These are phyloP conservation scores for Jackrogersella multiformis DNA, from an alignment of 495 filamentous ascomycete species.

Conservation along the genomic window DNA sequence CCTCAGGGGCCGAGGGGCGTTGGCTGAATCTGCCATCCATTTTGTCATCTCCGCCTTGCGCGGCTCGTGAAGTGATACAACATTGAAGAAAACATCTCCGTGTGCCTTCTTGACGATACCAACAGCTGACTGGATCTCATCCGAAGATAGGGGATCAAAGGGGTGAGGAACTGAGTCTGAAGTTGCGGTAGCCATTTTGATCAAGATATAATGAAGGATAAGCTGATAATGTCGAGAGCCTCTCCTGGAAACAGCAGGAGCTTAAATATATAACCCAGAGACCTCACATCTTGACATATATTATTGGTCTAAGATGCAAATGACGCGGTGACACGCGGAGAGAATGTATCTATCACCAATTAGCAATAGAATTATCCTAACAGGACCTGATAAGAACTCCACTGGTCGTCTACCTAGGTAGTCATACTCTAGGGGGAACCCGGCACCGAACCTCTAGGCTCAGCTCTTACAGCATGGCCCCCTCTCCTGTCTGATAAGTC, in stretches of 20 bases:
- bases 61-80: conserved; percentile 87
- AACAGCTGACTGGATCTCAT: conserved; percentile 82
- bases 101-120: conserved; percentile 74
- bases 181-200: conserved; percentile 36
- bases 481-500: conserved; percentile 36
- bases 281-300: conserved; percentile 19
- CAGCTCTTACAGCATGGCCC: conserved; percentile 24
- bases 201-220: conserved; percentile 3
- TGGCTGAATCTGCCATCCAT: conserved; percentile 75
- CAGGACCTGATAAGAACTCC: conserved; percentile 35
- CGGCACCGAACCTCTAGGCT: conserved; percentile 26
- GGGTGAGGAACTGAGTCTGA: conserved; percentile 64
- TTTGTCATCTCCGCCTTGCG: conserved; percentile 86
- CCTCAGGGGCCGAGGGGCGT: conserved; percentile 70
- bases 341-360: conserved; percentile 34
- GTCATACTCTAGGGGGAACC: conserved; percentile 12
- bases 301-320: conserved; percentile 17
- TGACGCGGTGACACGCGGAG: conserved; percentile 26
- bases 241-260: not conserved
- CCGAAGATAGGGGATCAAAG: conserved; percentile 80
- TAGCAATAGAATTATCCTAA: conserved; percentile 39
- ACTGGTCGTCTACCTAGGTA: conserved; percentile 11
- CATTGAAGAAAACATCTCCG: conserved; percentile 82
- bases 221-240: not conserved
- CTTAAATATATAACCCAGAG: conserved; percentile 22